Conservation (phyloP, 768 basidiomycete genomes). For the Pleurotus pulmonarius region DNA sequence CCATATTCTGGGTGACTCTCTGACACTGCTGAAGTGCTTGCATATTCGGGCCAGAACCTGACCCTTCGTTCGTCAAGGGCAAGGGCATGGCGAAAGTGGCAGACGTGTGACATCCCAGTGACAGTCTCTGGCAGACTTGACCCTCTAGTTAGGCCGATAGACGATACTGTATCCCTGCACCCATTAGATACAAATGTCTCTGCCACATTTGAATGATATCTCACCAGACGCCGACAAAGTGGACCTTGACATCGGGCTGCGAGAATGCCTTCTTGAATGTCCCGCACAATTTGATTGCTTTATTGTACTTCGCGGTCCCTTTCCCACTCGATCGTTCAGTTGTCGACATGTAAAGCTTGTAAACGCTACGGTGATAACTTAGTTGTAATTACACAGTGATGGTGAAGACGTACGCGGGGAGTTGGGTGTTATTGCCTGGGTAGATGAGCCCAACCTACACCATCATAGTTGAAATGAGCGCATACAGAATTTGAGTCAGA, state of each 20-base stretch:
- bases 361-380: constrained; percentile 24
- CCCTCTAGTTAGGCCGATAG: constrained; percentile 30
- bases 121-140: constrained; percentile 26
- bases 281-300: background rate
- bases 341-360: constrained; percentile 26
- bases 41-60: constrained; percentile 35
- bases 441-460: constrained; percentile 36
- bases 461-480: background rate
- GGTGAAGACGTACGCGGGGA: constrained; percentile 26
- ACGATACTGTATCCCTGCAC: constrained; percentile 44
- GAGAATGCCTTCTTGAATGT: constrained; percentile 18
- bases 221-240: constrained; percentile 44
- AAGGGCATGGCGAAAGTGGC: constrained; percentile 41
- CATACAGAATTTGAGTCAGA: background rate
- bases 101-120: constrained; percentile 25
- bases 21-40: constrained; percentile 27
- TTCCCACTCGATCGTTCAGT: background rate
- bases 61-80: constrained; percentile 45
- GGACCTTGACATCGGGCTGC: constrained; percentile 26
- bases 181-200: too few relatives aligned
- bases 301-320: background rate
- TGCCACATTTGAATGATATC: too few relatives aligned
- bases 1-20: constrained; percentile 11
- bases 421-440: constrained; percentile 35
- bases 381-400: too few relatives aligned